Evolutionary conservation across 2,329 filamentous ascomycete species (phyloP).

Genomic region (Aplosporella prunicola): DNA sequence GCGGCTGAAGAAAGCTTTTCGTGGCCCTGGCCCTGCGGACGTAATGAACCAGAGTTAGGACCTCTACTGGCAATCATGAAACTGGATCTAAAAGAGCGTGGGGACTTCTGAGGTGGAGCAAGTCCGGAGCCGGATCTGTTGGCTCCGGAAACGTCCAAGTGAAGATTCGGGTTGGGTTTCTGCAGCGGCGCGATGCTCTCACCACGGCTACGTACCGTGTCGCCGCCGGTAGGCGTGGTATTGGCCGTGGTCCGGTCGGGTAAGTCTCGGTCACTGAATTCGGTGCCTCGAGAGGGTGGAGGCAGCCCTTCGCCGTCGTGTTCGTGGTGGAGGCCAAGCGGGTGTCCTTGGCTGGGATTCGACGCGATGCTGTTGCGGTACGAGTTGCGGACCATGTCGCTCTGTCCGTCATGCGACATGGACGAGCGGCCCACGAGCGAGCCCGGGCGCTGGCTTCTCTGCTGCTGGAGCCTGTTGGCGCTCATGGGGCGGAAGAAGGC

Average conservation of each 20-base stretch:
- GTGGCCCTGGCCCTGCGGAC: slow-evolving; percentile 44
- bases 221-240: slow-evolving; percentile 57
- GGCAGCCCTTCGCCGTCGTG: slow-evolving; percentile 23
- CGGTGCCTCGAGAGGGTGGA: slow-evolving; percentile 68
- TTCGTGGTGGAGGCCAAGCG: background rate
- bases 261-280: slow-evolving; percentile 65
- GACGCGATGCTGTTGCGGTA: slow-evolving; percentile 31
- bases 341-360: slow-evolving; percentile 14
- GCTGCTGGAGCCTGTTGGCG: slow-evolving; percentile 85
- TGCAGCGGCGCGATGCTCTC: slow-evolving; percentile 75
- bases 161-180: slow-evolving; percentile 38
- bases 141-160: slow-evolving; percentile 52
- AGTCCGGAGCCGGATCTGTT: slow-evolving; percentile 5
- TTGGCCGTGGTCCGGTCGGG: slow-evolving; percentile 64
- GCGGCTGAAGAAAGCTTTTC: slow-evolving; percentile 77
- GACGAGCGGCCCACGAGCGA: slow-evolving; percentile 26
- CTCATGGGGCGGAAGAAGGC: slow-evolving; percentile 97
- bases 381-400: slow-evolving; percentile 23
- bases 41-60: slow-evolving; percentile 36
- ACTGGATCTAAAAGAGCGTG: slow-evolving; percentile 9
- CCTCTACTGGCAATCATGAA: slow-evolving; percentile 53
- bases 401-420: slow-evolving; percentile 23
- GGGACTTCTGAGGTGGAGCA: slow-evolving; percentile 4
- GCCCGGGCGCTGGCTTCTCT: slow-evolving; percentile 55
- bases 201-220: slow-evolving; percentile 54